Conservation (phyloP, 2,329 filamentous ascomycete species). For the Drechslerella coelobrocha region DNA sequence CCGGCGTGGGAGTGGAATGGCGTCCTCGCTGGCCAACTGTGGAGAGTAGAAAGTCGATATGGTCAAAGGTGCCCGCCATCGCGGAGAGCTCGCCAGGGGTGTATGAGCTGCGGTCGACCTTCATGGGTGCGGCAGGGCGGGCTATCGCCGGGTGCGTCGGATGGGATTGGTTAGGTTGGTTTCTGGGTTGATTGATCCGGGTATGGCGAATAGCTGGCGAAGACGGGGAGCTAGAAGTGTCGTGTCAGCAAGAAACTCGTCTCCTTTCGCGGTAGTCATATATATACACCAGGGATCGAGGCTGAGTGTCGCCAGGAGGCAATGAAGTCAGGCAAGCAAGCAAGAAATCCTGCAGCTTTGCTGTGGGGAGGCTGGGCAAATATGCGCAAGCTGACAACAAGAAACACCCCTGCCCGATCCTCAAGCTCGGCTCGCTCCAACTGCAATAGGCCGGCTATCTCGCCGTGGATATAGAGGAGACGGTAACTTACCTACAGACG, state of each 20-base stretch:
- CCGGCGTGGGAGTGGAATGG: slow-evolving; percentile 24
- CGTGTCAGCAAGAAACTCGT: neutral
- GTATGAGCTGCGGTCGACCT: slow-evolving; percentile 2
- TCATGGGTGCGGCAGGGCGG: neutral
- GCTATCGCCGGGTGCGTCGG: no score
- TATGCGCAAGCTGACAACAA: no score
- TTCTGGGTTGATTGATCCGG: no score
- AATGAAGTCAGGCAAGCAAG: no score
- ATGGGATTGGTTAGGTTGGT: no score
- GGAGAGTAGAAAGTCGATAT: slow-evolving; percentile 27
- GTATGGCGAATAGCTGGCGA: neutral
- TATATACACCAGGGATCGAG: slow-evolving; percentile 1
- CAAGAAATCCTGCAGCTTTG: no score
- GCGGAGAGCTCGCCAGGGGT: neutral
- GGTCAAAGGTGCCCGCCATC: slow-evolving; percentile 6
- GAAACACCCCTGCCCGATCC: no score
- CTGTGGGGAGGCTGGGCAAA: no score
- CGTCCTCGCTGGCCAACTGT: slow-evolving; percentile 11
- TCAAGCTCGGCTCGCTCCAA: no score
- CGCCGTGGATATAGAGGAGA: no score
- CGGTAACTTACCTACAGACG: no score
- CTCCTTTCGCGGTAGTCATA: neutral
- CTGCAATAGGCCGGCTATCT: no score
- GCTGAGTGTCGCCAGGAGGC: neutral
- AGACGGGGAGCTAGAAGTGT: neutral